phyloP scores from a whole-genome alignment of 768 basidiomycete species.

The Boletus tomentosulus region DNA sequence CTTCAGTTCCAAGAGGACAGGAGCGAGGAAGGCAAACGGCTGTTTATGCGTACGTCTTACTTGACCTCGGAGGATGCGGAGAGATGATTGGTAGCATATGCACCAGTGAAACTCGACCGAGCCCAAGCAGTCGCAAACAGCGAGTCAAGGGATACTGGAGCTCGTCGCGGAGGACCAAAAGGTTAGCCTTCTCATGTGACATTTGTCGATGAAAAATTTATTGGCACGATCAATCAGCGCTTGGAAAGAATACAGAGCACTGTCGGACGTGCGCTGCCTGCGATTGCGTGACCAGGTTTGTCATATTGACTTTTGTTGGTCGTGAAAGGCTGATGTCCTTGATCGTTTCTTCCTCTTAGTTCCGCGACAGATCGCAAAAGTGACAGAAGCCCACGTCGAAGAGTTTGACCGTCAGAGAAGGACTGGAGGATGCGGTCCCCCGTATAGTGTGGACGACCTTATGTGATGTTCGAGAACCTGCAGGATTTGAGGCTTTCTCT shows the following conservation, averaged over 20 bases:
- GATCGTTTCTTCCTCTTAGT: not conserved
- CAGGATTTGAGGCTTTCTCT: too few species aligned
- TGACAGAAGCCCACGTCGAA: slow-evolving; percentile 11
- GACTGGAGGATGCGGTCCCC: slow-evolving; percentile 1
- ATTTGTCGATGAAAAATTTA: slow-evolving; percentile 1
- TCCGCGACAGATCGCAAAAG: slow-evolving; percentile 9
- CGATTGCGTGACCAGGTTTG: slow-evolving; percentile 8
- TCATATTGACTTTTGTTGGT: not conserved
- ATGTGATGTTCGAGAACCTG: not conserved
- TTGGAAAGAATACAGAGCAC: slow-evolving; percentile 10
- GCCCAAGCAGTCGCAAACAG: slow-evolving; percentile 12
- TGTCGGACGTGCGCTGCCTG: slow-evolving; percentile 9
- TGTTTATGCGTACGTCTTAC: slow-evolving; percentile 8
- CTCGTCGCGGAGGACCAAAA: slow-evolving; percentile 14
- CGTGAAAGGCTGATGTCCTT: not conserved
- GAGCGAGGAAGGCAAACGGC: slow-evolving; percentile 14
- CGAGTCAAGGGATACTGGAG: slow-evolving; percentile 13
- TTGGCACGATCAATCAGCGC: slow-evolving; percentile 9
- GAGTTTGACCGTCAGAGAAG: slow-evolving; percentile 6
- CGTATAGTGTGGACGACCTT: slow-evolving; percentile 9
- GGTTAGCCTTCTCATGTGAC: not conserved
- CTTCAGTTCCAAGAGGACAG: slow-evolving; percentile 18
- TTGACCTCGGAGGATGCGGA: not conserved
- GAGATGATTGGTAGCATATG: not conserved
- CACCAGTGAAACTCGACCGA: slow-evolving; percentile 6